A percentile compares a stretch with the other conserved stretches of the same genome.
These are phyloP conservation scores for Takashimella tepidaria DNA, from an alignment of 1,284 basidiomycete species.

Conservation along the genomic window DNA sequence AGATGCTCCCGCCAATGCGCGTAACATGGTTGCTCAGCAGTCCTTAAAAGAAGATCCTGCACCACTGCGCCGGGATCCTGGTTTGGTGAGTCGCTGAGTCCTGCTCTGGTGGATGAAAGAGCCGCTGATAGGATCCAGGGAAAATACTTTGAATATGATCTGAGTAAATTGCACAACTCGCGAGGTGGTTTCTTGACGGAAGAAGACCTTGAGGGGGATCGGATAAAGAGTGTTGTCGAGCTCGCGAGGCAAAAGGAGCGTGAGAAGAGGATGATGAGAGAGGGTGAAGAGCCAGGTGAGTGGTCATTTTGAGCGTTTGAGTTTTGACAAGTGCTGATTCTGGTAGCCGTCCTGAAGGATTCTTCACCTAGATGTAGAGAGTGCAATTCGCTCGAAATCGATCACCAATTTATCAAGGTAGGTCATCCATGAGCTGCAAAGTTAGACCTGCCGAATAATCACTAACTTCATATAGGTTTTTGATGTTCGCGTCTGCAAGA, in stretches of 20 bases:
- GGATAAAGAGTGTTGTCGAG: conserved; percentile 59
- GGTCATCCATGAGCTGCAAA: too few species aligned
- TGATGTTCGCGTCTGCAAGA: conserved; percentile 75
- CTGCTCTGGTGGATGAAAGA: too few species aligned
- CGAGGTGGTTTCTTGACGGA: conserved; percentile 76
- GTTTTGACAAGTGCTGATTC: conserved; percentile 1
- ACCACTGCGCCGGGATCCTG: conserved; percentile 41
- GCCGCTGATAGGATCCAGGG: too few species aligned
- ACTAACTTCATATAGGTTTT: conserved; percentile 56
- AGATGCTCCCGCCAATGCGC: conserved; percentile 25
- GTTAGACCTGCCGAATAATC: too few species aligned
- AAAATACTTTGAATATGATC: conserved; percentile 90
- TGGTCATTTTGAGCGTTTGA: not conserved
- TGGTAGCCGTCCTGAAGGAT: conserved; percentile 50
- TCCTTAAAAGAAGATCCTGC: conserved; percentile 11
- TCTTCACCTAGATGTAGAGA: conserved; percentile 76
- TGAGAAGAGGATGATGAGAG: conserved; percentile 63
- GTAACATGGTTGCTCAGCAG: conserved; percentile 41
- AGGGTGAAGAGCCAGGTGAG: conserved; percentile 63
- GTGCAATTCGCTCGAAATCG: conserved; percentile 77
- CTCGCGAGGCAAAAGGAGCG: conserved; percentile 63
- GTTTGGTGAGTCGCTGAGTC: conserved; percentile 27
- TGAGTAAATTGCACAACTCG: conserved; percentile 90
- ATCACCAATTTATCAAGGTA: conserved; percentile 63
- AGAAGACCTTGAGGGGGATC: conserved; percentile 53